Evolutionary conservation across 2,329 filamentous ascomycete genomes (phyloP).

Genomic region (Trichoderma sp.): DNA sequence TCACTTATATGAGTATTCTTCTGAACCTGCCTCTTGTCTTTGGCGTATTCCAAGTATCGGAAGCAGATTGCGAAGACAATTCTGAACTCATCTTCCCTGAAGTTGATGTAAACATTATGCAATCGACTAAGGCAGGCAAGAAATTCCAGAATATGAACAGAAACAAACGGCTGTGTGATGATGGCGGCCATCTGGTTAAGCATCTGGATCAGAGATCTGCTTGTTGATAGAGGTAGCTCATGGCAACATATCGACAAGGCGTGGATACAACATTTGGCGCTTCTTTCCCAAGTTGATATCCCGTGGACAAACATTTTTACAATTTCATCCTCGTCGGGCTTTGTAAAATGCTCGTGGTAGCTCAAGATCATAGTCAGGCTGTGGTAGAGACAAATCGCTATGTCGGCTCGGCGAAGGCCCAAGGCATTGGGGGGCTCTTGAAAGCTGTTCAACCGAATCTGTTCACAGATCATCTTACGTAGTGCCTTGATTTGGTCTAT

Average conservation of each 20-base stretch:
- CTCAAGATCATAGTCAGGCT: conserved; percentile 83
- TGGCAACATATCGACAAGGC: conserved; percentile 93
- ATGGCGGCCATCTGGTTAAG: conserved; percentile 93
- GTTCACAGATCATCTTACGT: conserved; percentile 74
- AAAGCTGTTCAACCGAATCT: conserved; percentile 74
- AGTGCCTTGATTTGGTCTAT: conserved; percentile 74
- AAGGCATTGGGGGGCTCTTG: conserved; percentile 77
- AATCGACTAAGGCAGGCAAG: conserved; percentile 84
- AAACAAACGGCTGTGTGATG: conserved; percentile 88
- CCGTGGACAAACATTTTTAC: conserved; percentile 84
- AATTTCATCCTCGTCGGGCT: conserved; percentile 84
- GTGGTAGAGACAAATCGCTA: conserved; percentile 85
- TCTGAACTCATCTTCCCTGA: conserved; percentile 87
- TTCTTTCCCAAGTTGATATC: conserved; percentile 79
- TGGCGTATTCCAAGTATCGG: conserved; percentile 84
- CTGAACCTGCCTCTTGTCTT: conserved; percentile 59
- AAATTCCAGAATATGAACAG: conserved; percentile 94
- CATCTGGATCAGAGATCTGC: conserved; percentile 80
- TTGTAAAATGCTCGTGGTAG: conserved; percentile 82
- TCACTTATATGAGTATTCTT: conserved; percentile 48
- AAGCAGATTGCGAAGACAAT: conserved; percentile 95
- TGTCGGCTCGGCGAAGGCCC: conserved; percentile 80
- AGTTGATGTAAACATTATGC: conserved; percentile 81
- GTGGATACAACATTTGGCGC: conserved; percentile 90
- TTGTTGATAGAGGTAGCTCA: conserved; percentile 83